Evolutionary conservation across 2,329 filamentous ascomycete species (phyloP).

Genomic region (Neopestalotiopsis sp.): DNA sequence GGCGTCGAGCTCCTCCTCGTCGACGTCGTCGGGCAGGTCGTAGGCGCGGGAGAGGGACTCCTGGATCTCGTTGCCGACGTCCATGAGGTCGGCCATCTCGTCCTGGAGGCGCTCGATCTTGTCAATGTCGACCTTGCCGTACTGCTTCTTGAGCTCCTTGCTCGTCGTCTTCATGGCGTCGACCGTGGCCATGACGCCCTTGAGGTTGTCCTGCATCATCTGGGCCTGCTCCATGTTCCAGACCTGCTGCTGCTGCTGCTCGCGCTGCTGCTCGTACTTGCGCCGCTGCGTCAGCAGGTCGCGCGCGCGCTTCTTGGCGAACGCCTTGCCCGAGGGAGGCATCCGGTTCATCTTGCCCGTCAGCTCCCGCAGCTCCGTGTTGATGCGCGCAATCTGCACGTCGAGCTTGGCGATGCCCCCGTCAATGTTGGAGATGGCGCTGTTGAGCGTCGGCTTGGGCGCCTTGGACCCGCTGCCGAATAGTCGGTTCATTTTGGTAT

Average conservation of each 20-base stretch:
- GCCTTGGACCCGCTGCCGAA: constrained; percentile 87
- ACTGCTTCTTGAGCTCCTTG: constrained; percentile 90
- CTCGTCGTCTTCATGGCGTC: constrained; percentile 98
- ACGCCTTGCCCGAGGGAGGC: constrained; percentile 45
- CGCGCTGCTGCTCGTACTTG: constrained; percentile 92
- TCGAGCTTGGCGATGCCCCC: constrained; percentile 74
- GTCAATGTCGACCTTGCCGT: constrained; percentile 96
- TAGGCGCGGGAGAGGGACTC: constrained; percentile 91
- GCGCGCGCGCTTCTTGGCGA: constrained; percentile 69
- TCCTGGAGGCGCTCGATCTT: constrained; percentile 98
- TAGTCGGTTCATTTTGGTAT: constrained; percentile 81
- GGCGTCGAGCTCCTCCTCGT: constrained; percentile 94
- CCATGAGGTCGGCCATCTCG: constrained; percentile 98
- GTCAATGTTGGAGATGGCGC: constrained; percentile 76
- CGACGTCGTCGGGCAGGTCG: constrained; percentile 94
- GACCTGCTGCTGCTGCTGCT: constrained; percentile 90
- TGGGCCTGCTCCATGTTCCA: constrained; percentile 99
- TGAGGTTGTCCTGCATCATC: constrained; percentile 98
- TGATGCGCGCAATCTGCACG: constrained; percentile 91
- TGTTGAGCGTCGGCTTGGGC: constrained; percentile 82
- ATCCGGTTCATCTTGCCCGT: constrained; percentile 87
- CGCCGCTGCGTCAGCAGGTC: constrained; percentile 72
- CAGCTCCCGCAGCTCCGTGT: constrained; percentile 87
- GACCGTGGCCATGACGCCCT: constrained; percentile 98
- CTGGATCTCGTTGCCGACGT: constrained; percentile 97